Conservation (phyloP, 306 rosid genomes). For the Mimosa bimucronata region DNA sequence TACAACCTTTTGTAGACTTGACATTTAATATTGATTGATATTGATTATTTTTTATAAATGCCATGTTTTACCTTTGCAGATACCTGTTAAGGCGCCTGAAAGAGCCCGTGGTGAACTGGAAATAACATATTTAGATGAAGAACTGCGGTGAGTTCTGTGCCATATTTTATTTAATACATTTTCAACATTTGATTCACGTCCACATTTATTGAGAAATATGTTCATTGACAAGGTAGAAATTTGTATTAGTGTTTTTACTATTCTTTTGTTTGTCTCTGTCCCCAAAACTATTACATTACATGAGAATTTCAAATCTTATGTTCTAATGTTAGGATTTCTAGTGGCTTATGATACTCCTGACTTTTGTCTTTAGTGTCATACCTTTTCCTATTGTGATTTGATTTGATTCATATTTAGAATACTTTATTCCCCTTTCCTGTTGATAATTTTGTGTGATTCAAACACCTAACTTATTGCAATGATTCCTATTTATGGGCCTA, state of each 20-base stretch:
- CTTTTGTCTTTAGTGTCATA: no score
- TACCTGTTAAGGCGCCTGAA: slow-evolving; percentile 84
- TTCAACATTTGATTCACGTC: not conserved
- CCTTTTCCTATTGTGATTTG: no score
- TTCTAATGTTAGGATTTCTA: no score
- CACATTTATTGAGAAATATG: slow-evolving; percentile 9
- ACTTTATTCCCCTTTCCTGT: no score
- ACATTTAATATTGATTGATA: not conserved
- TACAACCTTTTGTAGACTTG: not conserved
- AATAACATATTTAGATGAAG: slow-evolving; percentile 87
- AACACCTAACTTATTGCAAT: no score
- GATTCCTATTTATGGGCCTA: not conserved
- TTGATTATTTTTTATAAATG: not conserved
- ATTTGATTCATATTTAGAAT: no score
- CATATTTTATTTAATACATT: slow-evolving; percentile 18
- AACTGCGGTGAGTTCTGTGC: slow-evolving; percentile 65
- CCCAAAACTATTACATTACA: no score
- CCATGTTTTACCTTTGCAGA: slow-evolving; percentile 48
- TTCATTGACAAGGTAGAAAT: slow-evolving; percentile 10
- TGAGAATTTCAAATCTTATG: no score
- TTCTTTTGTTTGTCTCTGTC: no score
- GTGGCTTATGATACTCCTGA: no score
- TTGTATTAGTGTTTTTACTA: no score
- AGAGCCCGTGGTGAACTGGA: slow-evolving; percentile 91
- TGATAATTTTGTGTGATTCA: not conserved